A percentile compares a stretch with the other conserved stretches of the same genome.
Conservation (phyloP, 805 yeast genomes). For the Candida ovalis region DNA sequence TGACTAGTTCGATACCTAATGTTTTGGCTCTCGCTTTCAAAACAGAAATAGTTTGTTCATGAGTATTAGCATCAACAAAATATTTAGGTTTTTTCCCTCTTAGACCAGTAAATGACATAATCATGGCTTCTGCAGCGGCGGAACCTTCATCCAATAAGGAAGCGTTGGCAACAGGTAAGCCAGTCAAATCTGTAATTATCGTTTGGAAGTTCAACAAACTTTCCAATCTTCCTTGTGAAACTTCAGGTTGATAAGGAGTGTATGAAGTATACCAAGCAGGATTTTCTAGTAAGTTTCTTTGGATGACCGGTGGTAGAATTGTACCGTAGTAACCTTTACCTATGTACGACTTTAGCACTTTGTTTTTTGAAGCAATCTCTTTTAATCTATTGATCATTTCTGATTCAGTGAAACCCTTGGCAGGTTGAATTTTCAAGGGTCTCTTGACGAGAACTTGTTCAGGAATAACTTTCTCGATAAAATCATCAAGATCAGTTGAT, state of each 20-base stretch:
- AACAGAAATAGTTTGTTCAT: conserved; percentile 83
- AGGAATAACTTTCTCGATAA: conserved; percentile 74
- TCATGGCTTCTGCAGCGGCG: conserved; percentile 97
- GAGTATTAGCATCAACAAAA: conserved; percentile 72
- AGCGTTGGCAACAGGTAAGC: conserved; percentile 91
- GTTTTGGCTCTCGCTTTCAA: conserved; percentile 75
- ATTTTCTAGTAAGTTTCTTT: conserved; percentile 84
- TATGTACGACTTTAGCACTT: conserved; percentile 68
- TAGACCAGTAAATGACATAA: conserved; percentile 64
- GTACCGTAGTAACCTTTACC: conserved; percentile 97
- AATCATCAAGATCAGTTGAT: conserved; percentile 61
- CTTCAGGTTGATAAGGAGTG: conserved; percentile 98
- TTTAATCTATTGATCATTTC: conserved; percentile 70
- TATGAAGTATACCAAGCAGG: conserved; percentile 99
- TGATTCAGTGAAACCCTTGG: conserved; percentile 73
- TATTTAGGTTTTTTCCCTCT: conserved; percentile 66
- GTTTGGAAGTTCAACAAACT: conserved; percentile 90
- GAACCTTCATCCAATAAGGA: conserved; percentile 95
- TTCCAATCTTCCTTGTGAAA: conserved; percentile 94
- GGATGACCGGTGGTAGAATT: conserved; percentile 83
- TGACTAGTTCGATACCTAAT: conserved; percentile 58
- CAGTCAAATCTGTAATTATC: conserved; percentile 85
- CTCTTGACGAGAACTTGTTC: conserved; percentile 67
- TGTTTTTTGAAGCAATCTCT: conserved; percentile 71
- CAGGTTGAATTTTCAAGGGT: conserved; percentile 62